A percentile compares a stretch with the other conserved stretches of the same genome.
phyloP scores from a whole-genome alignment of 148 eudicot species.

The Silene uniflora region DNA sequence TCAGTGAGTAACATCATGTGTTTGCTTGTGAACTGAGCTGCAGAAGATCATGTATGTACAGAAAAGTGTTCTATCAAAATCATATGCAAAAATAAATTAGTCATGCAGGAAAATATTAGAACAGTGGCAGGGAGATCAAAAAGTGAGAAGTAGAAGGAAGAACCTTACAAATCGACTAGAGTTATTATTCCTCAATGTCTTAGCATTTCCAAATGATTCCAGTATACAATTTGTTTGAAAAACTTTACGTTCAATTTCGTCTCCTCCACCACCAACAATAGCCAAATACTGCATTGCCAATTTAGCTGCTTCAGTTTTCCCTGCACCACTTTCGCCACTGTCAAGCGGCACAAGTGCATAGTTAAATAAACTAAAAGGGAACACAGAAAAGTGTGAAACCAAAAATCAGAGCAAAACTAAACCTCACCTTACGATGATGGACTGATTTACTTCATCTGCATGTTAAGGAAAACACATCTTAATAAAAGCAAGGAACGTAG shows the following conservation, averaged over 20 bases:
- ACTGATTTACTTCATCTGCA: constrained; percentile 84
- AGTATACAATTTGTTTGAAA: constrained; percentile 70
- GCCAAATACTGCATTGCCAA: constrained; percentile 89
- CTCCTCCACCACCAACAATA: constrained; percentile 65
- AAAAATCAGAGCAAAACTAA: not conserved
- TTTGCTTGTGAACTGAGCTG: not conserved
- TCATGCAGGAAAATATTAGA: not conserved
- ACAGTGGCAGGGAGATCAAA: not conserved
- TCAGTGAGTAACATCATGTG: not conserved
- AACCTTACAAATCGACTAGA: constrained; percentile 86
- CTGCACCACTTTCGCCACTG: constrained; percentile 99
- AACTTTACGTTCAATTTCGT: constrained; percentile 63
- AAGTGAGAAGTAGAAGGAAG: constrained; percentile 7
- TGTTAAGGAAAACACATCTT: constrained; percentile 10
- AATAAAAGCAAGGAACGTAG: not conserved
- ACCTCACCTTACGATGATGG: constrained; percentile 81
- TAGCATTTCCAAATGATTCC: constrained; percentile 97
- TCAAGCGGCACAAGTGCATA: constrained; percentile 12
- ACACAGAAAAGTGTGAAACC: not conserved
- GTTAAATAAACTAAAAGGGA: not conserved
- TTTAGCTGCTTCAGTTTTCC: constrained; percentile 96
- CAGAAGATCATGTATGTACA: not conserved
- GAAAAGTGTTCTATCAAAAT: not conserved
- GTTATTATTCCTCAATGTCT: constrained; percentile 83
- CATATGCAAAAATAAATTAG: not conserved